These are phyloP conservation scores for Hypericum androsaemum DNA, from an alignment of 345 rosid genomes.

Conservation along the genomic window DNA sequence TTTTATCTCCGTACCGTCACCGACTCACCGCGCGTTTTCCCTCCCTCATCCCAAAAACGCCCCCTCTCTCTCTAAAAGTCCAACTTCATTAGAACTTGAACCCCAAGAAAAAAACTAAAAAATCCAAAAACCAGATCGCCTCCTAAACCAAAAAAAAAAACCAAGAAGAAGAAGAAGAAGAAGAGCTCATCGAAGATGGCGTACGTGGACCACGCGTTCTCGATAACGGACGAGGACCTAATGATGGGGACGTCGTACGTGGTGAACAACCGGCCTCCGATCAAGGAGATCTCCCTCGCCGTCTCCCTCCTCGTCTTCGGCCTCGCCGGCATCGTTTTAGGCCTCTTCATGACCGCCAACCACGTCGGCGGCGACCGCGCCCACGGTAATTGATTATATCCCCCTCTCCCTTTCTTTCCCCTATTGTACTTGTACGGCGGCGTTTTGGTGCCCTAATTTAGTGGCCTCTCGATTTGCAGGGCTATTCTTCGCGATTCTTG, in stretches of 20 bases:
- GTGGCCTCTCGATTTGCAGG: slow-evolving; percentile 29
- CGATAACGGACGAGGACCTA: slow-evolving; percentile 84
- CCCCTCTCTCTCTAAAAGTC: too few relatives aligned
- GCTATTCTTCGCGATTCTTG: slow-evolving; percentile 74
- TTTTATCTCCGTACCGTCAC: too few relatives aligned
- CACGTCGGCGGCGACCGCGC: slow-evolving; percentile 82
- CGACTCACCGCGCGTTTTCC: too few relatives aligned
- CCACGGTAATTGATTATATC: slow-evolving; percentile 37
- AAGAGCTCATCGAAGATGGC: slow-evolving; percentile 44
- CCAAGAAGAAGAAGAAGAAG: too few relatives aligned
- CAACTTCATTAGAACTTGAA: too few relatives aligned
- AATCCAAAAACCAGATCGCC: too few relatives aligned
- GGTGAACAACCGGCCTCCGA: slow-evolving; percentile 70
- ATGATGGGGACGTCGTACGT: slow-evolving; percentile 62
- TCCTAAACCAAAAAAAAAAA: too few relatives aligned
- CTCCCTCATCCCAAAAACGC: too few relatives aligned
- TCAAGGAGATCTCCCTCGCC: slow-evolving; percentile 91
- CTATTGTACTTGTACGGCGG: too few relatives aligned
- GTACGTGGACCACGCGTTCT: slow-evolving; percentile 94
- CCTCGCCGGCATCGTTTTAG: slow-evolving; percentile 56
- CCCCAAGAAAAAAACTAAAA: too few relatives aligned
- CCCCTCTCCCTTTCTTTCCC: too few relatives aligned
- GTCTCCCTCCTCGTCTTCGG: slow-evolving; percentile 83
- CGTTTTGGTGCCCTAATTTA: too few relatives aligned
- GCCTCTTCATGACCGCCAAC: slow-evolving; percentile 62